phyloP scores from a whole-genome alignment of 495 filamentous ascomycete species.

The Lophiostoma macrostomum region DNA sequence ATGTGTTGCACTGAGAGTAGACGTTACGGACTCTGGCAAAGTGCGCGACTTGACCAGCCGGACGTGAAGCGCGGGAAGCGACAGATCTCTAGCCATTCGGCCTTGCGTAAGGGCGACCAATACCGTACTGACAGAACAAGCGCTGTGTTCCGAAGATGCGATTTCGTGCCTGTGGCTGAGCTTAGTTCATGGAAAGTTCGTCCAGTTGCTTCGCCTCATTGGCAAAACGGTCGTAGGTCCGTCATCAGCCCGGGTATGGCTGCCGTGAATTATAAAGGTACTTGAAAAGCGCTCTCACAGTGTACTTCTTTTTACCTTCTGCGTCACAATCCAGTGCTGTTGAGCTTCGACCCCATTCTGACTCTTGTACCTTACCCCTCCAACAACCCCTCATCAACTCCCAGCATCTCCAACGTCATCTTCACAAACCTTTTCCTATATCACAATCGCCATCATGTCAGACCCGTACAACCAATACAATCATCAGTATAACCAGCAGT shows the following conservation, averaged over 20 bases:
- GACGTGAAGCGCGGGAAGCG: too few species aligned
- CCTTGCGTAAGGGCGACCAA: too few species aligned
- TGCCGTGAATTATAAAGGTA: slow-evolving; percentile 12
- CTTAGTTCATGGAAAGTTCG: slow-evolving; percentile 8
- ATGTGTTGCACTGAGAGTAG: too few species aligned
- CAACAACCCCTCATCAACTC: slow-evolving; percentile 6
- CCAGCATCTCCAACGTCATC: slow-evolving; percentile 1
- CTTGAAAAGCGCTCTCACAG: not conserved
- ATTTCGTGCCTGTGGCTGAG: slow-evolving; percentile 21
- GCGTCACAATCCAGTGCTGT: not conserved
- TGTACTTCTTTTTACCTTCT: not conserved
- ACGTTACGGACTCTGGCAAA: too few species aligned
- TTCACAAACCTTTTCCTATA: not conserved
- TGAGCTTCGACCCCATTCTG: not conserved
- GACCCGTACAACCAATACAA: slow-evolving; percentile 45
- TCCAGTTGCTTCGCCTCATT: slow-evolving; percentile 21
- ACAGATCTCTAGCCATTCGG: too few species aligned
- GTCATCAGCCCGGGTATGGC: slow-evolving; percentile 17
- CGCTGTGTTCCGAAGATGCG: not conserved
- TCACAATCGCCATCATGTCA: slow-evolving; percentile 41
- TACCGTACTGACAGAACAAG: not conserved
- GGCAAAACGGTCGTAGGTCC: not conserved
- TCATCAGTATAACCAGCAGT: slow-evolving; percentile 14
- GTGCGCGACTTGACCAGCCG: too few species aligned
- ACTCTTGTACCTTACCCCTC: not conserved